Base-by-base conservation (phyloP, 768 basidiomycete genomes). In the Postia placenta region DNA sequence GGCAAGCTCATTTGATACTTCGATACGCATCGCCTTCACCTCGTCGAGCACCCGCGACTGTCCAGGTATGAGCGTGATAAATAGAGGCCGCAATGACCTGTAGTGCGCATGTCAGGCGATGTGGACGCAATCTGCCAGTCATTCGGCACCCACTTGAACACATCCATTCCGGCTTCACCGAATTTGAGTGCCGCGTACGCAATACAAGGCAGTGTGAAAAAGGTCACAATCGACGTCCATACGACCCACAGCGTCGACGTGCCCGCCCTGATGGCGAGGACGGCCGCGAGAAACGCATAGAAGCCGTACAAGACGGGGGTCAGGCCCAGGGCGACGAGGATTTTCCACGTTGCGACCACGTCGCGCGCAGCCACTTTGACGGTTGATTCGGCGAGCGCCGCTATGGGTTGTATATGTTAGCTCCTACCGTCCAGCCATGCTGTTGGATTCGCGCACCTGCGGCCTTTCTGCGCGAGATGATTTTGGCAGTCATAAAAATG, bases 311-410 rank as follows among this genome's bases (percentile, higher is more conserved):
- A 68, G 5, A 94, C 70, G 6, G 95, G 95, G 2, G 92, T 86
- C 36, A 89, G 73, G n/a, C 85, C 95, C 49, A 97, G 71, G 2
- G 92, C 92, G 47, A 98, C 92, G 26, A 98, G 76, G 28, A 98
- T 83, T 66, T 98, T 98, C 95, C 95, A 98, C 4, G 93, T 93
- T 0, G 92, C 93, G 17, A 98, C 73, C n/a, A 97, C 95, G 59
- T 98, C 95, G 30, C 90, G 79, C 17, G 85, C 95, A n/a, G 89
- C 89, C 45, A 98, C 81, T 69, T 98, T 98, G 64, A 98, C 95
- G 4, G 80, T 81, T 7, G 94, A 96, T 2, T 86, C 92, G 24
- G 94, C 94, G 50, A 97, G 83, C 5, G 95, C 95, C 78, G 92
- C 94, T n/a, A n/a, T n/a, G n/a, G n/a, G n/a, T n/a, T n/a, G n/a